Evolutionary conservation across 2,329 filamentous ascomycete genomes (phyloP).

Genomic region (Emericellopsis atlantica): DNA sequence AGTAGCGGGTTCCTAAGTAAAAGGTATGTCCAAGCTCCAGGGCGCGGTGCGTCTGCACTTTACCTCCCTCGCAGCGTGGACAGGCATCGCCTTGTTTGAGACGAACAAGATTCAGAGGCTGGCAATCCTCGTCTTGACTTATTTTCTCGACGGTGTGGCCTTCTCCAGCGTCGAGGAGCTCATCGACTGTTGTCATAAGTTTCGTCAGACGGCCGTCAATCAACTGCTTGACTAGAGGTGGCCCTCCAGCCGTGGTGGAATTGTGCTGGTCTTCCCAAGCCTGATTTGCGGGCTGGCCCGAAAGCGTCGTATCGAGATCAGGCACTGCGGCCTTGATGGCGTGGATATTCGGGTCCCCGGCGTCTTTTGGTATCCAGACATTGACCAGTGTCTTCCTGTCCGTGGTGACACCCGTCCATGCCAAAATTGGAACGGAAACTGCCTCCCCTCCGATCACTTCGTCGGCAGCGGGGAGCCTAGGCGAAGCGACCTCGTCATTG

Average conservation of each 20-base stretch:
- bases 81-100: conserved; percentile 60
- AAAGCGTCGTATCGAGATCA: conserved; percentile 47
- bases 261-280: neutral
- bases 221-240: too few relatives aligned
- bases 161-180: neutral
- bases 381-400: conserved; percentile 58
- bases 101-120: conserved; percentile 46
- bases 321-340: conserved; percentile 55
- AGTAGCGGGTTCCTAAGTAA: conserved; percentile 83
- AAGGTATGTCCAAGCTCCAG: conserved; percentile 95
- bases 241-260: too few relatives aligned
- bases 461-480: neutral
- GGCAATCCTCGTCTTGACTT: conserved; percentile 3
- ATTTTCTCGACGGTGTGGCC: neutral
- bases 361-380: conserved; percentile 42
- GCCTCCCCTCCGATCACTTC: neutral
- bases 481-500: conserved; percentile 71
- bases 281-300: neutral
- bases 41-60: conserved; percentile 54
- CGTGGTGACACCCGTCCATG: conserved; percentile 52
- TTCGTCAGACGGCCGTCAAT: too few relatives aligned
- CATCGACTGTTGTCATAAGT: neutral
- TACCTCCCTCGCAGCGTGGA: conserved; percentile 52
- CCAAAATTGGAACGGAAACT: conserved; percentile 9
- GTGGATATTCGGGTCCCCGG: conserved; percentile 29